Conservation (phyloP, 495 filamentous ascomycete genomes). For the Penicillium cataractarum region DNA sequence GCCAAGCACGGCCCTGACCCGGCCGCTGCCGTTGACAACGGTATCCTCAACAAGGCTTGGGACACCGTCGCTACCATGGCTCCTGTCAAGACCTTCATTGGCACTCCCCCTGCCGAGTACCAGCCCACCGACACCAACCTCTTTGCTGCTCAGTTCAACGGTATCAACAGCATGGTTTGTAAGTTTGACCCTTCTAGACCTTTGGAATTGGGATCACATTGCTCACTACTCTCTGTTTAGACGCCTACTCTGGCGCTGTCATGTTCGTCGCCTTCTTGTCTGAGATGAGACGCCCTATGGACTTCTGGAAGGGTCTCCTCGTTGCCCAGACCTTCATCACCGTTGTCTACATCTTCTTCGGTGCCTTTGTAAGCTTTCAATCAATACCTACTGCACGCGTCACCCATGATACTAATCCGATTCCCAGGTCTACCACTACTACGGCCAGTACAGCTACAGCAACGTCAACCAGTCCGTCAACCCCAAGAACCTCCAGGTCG, state of each 20-base stretch:
- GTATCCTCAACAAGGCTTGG: constrained; percentile 19
- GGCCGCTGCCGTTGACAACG: constrained; percentile 30
- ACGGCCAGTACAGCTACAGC: constrained; percentile 57
- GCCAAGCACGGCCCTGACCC: constrained; percentile 49
- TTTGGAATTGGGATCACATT: not conserved
- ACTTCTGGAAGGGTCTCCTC: constrained; percentile 64
- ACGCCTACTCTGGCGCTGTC: constrained; percentile 53
- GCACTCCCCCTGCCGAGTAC: constrained; percentile 21
- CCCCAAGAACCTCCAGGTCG: constrained; percentile 53
- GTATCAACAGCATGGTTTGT: constrained; percentile 29
- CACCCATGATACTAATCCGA: not conserved
- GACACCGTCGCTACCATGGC: constrained; percentile 10
- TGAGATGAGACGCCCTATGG: constrained; percentile 64
- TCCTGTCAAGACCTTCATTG: constrained; percentile 23
- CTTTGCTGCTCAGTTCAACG: constrained; percentile 27
- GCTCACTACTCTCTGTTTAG: constrained; percentile 28
- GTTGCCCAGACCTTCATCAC: constrained; percentile 58
- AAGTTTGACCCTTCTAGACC: constrained; percentile 24
- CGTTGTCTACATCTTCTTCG: constrained; percentile 57
- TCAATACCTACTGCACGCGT: not conserved
- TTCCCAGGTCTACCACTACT: constrained; percentile 49
- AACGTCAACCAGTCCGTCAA: constrained; percentile 55
- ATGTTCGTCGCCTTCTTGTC: constrained; percentile 67
- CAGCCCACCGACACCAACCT: constrained; percentile 19
- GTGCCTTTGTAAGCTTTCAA: constrained; percentile 43